Evolutionary conservation across 208 protist genomes (phyloP).

Genomic region (Novymonas esmeraldas): DNA sequence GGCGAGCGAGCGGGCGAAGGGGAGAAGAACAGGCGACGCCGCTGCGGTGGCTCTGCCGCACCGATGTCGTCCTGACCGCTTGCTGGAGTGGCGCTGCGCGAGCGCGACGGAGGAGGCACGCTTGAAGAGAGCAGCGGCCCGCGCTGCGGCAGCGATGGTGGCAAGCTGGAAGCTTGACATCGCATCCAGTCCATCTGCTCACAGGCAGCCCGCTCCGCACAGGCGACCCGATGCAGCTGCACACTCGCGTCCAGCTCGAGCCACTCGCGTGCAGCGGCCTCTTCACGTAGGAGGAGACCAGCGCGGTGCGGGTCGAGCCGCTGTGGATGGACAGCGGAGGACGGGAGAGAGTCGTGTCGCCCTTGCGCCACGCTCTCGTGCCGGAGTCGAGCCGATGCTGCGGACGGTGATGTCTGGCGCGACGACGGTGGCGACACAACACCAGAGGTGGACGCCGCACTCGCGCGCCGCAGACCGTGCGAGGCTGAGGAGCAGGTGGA

Average conservation of each 20-base stretch:
- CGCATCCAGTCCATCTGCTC: neutral
- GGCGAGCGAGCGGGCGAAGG: neutral
- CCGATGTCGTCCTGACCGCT: neutral
- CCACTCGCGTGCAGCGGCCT: slow-evolving; percentile 21
- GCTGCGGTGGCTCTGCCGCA: neutral
- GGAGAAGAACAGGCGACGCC: neutral
- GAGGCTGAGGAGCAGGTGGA: neutral
- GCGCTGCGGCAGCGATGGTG: neutral
- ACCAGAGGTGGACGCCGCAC: neutral
- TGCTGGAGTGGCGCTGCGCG: neutral
- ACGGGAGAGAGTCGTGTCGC: neutral
- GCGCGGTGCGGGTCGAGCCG: neutral
- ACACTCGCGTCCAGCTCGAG: slow-evolving; percentile 12
- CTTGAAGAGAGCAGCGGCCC: slow-evolving; percentile 3
- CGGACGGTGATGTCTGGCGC: neutral
- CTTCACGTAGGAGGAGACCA: neutral
- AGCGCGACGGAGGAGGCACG: slow-evolving; percentile 11
- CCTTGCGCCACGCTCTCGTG: neutral
- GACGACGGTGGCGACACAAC: neutral
- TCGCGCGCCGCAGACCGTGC: neutral
- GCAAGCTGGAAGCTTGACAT: too few species aligned
- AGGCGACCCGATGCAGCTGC: slow-evolving; percentile 12
- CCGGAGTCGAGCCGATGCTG: neutral
- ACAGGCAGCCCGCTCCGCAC: slow-evolving; percentile 18
- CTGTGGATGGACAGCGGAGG: neutral